A percentile compares a stretch with the other conserved stretches of the same genome.
These are phyloP conservation scores for Dioscorea alata DNA, from an alignment of 106 monocot species.

Conservation along the genomic window DNA sequence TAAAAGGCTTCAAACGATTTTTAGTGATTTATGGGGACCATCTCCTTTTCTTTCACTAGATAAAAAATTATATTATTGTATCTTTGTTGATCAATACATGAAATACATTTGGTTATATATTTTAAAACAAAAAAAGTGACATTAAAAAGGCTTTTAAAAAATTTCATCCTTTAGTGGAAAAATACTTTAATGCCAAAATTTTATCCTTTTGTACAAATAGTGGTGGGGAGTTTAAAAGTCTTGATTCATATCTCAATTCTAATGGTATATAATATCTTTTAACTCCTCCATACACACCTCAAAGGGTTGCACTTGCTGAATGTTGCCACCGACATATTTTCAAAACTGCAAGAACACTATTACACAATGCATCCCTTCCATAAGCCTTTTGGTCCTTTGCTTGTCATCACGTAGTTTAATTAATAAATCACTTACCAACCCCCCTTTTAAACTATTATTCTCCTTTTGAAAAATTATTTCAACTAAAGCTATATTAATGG, in stretches of 20 bases:
- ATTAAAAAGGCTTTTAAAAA: slow-evolving; percentile 2
- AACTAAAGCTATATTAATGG: neutral
- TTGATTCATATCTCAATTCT: neutral
- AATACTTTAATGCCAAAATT: slow-evolving; percentile 3
- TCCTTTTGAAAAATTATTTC: slow-evolving; percentile 5
- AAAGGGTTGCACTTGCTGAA: neutral
- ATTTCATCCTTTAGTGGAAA: slow-evolving; percentile 10
- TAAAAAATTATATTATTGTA: slow-evolving; percentile 14
- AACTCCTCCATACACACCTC: slow-evolving; percentile 11
- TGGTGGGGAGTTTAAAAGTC: slow-evolving; percentile 4
- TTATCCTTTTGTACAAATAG: slow-evolving; percentile 2
- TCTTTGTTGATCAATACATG: slow-evolving; percentile 27
- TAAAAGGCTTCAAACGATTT: neutral
- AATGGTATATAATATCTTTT: slow-evolving; percentile 11
- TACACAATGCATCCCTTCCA: slow-evolving; percentile 13
- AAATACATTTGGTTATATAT: slow-evolving; percentile 23
- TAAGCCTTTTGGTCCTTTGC: slow-evolving; percentile 9
- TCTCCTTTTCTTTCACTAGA: slow-evolving; percentile 5
- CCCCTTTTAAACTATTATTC: neutral
- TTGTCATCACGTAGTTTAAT: neutral
- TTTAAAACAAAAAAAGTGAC: slow-evolving; percentile 18
- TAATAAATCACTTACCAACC: slow-evolving; percentile 14
- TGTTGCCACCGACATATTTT: slow-evolving; percentile 17
- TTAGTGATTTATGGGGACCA: slow-evolving; percentile 11
- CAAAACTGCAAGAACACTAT: slow-evolving; percentile 4